Conservation (phyloP, 208 protist genomes). For the Acanthamoeba lenticulata region DNA sequence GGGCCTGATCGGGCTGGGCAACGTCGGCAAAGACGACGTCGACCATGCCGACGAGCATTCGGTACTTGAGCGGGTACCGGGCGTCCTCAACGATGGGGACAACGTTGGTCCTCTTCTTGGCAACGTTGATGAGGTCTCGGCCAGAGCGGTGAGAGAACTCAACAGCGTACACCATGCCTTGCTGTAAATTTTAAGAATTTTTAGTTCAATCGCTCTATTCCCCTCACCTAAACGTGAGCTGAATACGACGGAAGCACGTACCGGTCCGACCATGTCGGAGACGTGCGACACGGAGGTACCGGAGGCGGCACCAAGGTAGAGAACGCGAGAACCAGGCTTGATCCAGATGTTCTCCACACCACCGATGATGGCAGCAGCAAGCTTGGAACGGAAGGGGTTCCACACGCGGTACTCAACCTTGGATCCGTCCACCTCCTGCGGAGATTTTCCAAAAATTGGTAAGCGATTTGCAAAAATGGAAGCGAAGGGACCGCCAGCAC, state of each 20-base stretch:
- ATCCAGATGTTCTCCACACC: constrained; percentile 99
- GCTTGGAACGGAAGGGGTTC: constrained; percentile 99
- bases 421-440: constrained; percentile 88
- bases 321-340: constrained; percentile 97
- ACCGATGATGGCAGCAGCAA: constrained; percentile 98
- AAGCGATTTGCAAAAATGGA: too few relatives aligned
- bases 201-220: neutral
- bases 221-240: neutral
- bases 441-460: neutral
- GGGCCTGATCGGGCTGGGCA: constrained; percentile 99
- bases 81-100: constrained; percentile 99
- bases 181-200: constrained; percentile 63
- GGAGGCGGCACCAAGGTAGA: constrained; percentile 99
- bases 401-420: constrained; percentile 99
- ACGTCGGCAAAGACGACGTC: constrained; percentile 99
- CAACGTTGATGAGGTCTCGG: constrained; percentile 99
- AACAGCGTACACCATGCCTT: constrained; percentile 99
- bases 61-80: constrained; percentile 99
- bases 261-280: constrained; percentile 99
- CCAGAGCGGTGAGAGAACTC: constrained; percentile 99
- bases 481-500: constrained; percentile 36
- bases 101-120: constrained; percentile 99
- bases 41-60: constrained; percentile 99
- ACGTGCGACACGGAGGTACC: constrained; percentile 99
- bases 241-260: constrained; percentile 70